phyloP scores from a whole-genome alignment of 2,329 filamentous ascomycete species.

The Fusarium transvaalense region DNA sequence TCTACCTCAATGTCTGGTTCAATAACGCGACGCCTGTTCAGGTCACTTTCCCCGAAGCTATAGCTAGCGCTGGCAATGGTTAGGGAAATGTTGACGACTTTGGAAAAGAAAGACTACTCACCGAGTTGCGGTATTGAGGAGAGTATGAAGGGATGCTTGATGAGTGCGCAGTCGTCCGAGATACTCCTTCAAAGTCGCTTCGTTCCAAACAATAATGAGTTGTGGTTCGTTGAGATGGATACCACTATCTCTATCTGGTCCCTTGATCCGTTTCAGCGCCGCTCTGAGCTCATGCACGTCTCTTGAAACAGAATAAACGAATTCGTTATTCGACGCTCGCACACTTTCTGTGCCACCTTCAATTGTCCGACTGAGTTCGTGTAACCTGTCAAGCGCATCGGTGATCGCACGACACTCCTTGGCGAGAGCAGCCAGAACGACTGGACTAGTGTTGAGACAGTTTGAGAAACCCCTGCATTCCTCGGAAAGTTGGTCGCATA shows the following conservation, averaged over 20 bases:
- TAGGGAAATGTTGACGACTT: slow-evolving; percentile 3
- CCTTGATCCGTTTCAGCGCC: slow-evolving; percentile 46
- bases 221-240: slow-evolving; percentile 46
- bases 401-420: slow-evolving; percentile 48
- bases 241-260: slow-evolving; percentile 47
- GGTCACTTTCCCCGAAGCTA: slow-evolving; percentile 38
- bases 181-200: slow-evolving; percentile 41
- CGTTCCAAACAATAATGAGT: slow-evolving; percentile 49
- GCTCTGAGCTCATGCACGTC: slow-evolving; percentile 46
- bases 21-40: slow-evolving; percentile 46
- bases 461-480: slow-evolving; percentile 46
- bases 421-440: slow-evolving; percentile 43
- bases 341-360: slow-evolving; percentile 37
- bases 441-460: slow-evolving; percentile 48
- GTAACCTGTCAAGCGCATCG: slow-evolving; percentile 45
- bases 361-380: slow-evolving; percentile 43
- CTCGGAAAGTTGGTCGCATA: slow-evolving; percentile 45
- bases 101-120: not conserved
- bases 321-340: slow-evolving; percentile 46
- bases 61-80: slow-evolving; percentile 36
- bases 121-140: slow-evolving; percentile 48
- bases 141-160: slow-evolving; percentile 47
- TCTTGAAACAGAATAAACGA: slow-evolving; percentile 46
- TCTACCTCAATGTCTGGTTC: slow-evolving; percentile 46
- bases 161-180: slow-evolving; percentile 45